Evolutionary conservation across 805 yeast genomes (phyloP).

Genomic region (Metschnikowia reukaufii): DNA sequence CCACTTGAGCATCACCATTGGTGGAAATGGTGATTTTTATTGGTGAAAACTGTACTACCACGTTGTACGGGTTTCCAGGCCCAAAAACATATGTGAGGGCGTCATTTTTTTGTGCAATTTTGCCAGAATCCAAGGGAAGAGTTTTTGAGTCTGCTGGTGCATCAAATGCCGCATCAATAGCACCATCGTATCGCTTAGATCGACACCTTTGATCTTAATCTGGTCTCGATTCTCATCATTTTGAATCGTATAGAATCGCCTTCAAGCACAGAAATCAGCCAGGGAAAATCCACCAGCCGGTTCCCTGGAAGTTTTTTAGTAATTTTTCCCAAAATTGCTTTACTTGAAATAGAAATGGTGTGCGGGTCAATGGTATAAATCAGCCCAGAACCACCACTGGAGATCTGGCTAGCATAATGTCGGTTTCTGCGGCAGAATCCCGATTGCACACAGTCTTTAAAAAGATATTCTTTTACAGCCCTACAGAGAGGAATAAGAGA

Average conservation of each 20-base stretch:
- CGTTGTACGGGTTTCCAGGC: constrained; percentile 34
- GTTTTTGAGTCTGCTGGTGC: constrained; percentile 1
- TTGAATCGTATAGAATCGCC: constrained; percentile 61
- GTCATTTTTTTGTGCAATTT: constrained; percentile 15
- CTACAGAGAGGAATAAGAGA: constrained; percentile 10
- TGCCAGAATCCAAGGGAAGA: background rate
- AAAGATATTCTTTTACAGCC: constrained; percentile 61
- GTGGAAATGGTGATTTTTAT: constrained; percentile 51
- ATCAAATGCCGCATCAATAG: constrained; percentile 27
- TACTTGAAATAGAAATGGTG: constrained; percentile 20
- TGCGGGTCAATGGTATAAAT: constrained; percentile 27
- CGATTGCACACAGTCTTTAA: constrained; percentile 74
- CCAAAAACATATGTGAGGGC: constrained; percentile 36
- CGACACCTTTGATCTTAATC: constrained; percentile 27
- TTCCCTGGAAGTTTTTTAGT: constrained; percentile 36
- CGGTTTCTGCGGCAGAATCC: constrained; percentile 86
- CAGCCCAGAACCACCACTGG: constrained; percentile 6
- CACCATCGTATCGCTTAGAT: constrained; percentile 52
- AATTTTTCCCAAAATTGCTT: constrained; percentile 46
- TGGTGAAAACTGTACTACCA: constrained; percentile 46
- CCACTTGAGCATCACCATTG: constrained; percentile 47
- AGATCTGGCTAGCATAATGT: constrained; percentile 50
- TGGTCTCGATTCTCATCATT: constrained; percentile 60
- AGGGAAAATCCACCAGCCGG: constrained; percentile 46
- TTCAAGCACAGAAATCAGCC: constrained; percentile 55